A percentile compares a stretch with the other conserved stretches of the same genome.
phyloP scores from a whole-genome alignment of 2,329 filamentous ascomycete genomes.

The Ceratocystis harringtonii region DNA sequence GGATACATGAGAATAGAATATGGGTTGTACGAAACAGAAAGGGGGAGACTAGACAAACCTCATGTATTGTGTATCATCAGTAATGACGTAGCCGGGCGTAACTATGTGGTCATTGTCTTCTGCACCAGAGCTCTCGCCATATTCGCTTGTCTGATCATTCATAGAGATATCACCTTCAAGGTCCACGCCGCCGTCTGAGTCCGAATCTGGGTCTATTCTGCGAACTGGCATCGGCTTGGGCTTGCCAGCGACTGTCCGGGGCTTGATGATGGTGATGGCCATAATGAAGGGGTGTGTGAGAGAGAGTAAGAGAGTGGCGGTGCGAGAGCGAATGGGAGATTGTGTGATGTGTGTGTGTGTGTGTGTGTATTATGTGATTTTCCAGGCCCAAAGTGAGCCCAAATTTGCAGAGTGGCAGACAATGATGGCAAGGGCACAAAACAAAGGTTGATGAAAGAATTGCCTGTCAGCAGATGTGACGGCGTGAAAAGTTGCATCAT shows the following conservation, averaged over 20 bases:
- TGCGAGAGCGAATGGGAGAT: too few relatives aligned
- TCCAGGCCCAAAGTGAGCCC: too few relatives aligned
- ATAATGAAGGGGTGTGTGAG: constrained; percentile 21
- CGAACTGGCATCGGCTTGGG: constrained; percentile 16
- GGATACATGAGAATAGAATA: not conserved
- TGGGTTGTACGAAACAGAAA: too few relatives aligned
- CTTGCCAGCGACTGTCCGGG: constrained; percentile 23
- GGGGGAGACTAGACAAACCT: constrained; percentile 31
- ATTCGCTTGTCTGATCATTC: constrained; percentile 21
- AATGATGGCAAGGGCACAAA: too few relatives aligned
- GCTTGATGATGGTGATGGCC: constrained; percentile 36
- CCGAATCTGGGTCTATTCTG: constrained; percentile 22
- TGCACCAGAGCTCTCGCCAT: constrained; percentile 18
- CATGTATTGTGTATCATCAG: constrained; percentile 94
- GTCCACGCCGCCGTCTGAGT: constrained; percentile 32
- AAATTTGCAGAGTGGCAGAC: too few relatives aligned
- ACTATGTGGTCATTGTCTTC: constrained; percentile 42
- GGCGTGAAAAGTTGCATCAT: too few relatives aligned
- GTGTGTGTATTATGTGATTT: not conserved
- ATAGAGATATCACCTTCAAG: constrained; percentile 33
- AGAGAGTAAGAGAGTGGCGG: not conserved
- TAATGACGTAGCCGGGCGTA: constrained; percentile 79
- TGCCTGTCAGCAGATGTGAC: too few relatives aligned
- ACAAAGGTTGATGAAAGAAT: too few relatives aligned
- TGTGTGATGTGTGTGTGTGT: not conserved